Evolutionary conservation across 176 grass and related monocot species (phyloP).

Genomic region (Zoysia japonica): DNA sequence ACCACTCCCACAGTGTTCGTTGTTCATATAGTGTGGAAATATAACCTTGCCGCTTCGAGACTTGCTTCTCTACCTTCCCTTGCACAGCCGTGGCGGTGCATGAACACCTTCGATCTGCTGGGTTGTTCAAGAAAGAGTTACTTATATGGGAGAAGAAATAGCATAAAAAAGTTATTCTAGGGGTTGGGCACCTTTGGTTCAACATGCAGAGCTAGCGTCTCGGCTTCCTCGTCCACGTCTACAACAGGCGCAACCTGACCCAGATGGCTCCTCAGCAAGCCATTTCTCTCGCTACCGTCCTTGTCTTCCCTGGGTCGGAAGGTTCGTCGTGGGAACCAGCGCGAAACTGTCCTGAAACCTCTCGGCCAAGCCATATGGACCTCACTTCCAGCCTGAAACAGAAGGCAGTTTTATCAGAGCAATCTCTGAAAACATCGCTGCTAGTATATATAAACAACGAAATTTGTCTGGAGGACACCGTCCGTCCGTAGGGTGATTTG

Average conservation of each 20-base stretch:
- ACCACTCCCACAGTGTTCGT: background rate
- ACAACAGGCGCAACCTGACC: conserved; percentile 65
- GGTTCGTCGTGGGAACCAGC: conserved; percentile 43
- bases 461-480: too few relatives aligned
- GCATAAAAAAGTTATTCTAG: background rate
- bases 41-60: conserved; percentile 87
- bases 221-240: conserved; percentile 42
- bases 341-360: conserved; percentile 50
- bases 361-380: conserved; percentile 42
- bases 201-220: conserved; percentile 43
- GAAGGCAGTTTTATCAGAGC: background rate
- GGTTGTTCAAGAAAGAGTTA: background rate
- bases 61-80: conserved; percentile 86
- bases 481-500: too few relatives aligned
- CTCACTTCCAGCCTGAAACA: background rate
- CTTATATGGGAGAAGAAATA: background rate
- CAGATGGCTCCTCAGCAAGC: conserved; percentile 63
- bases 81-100: conserved; percentile 92
- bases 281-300: conserved; percentile 47
- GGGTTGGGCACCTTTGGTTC: conserved; percentile 57
- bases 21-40: conserved; percentile 28
- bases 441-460: background rate
- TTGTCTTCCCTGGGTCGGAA: conserved; percentile 31
- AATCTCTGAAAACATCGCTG: background rate
- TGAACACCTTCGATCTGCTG: conserved; percentile 82